Percentiles rank a stretch among this genome's conserved stretches.
Conservation (phyloP, 768 basidiomycete genomes). For the Agaricus subrufescens region DNA sequence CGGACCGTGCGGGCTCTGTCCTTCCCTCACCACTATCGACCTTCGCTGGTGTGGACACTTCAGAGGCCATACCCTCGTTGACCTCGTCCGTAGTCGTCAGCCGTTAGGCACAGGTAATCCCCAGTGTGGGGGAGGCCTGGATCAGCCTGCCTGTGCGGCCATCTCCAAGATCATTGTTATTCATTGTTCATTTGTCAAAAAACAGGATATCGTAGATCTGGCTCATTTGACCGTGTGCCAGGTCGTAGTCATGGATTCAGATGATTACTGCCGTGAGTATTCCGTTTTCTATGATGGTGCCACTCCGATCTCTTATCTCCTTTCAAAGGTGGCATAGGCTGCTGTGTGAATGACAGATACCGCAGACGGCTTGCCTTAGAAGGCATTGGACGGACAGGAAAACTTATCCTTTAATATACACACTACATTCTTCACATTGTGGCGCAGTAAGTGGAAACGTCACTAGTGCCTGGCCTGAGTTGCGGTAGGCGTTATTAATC, state of each 20-base stretch:
- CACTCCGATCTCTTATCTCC: not conserved
- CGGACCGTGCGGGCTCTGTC: conserved; percentile 39
- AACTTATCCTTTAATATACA: conserved; percentile 14
- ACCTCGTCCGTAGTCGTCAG: conserved; percentile 39
- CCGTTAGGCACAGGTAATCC: not conserved
- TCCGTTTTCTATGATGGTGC: conserved; percentile 1
- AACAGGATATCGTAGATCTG: conserved; percentile 48
- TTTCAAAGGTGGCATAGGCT: conserved; percentile 35
- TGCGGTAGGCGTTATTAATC: not conserved
- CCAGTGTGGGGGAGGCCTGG: too few species aligned
- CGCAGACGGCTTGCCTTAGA: conserved; percentile 40
- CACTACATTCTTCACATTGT: not conserved
- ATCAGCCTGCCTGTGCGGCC: conserved; percentile 14
- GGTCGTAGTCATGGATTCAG: conserved; percentile 32
- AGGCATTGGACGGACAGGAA: conserved; percentile 4
- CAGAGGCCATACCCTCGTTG: conserved; percentile 44
- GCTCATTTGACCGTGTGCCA: conserved; percentile 43
- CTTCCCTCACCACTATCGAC: conserved; percentile 42
- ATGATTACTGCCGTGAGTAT: conserved; percentile 54
- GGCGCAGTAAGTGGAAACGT: not conserved
- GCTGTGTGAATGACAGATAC: conserved; percentile 55
- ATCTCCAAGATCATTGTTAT: conserved; percentile 47
- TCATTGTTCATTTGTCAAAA: conserved; percentile 53
- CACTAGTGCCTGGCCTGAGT: not conserved
- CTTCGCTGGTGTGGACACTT: conserved; percentile 58